Evolutionary conservation across 768 basidiomycete species (phyloP).

Genomic region (Coprinopsis strossmayeri): DNA sequence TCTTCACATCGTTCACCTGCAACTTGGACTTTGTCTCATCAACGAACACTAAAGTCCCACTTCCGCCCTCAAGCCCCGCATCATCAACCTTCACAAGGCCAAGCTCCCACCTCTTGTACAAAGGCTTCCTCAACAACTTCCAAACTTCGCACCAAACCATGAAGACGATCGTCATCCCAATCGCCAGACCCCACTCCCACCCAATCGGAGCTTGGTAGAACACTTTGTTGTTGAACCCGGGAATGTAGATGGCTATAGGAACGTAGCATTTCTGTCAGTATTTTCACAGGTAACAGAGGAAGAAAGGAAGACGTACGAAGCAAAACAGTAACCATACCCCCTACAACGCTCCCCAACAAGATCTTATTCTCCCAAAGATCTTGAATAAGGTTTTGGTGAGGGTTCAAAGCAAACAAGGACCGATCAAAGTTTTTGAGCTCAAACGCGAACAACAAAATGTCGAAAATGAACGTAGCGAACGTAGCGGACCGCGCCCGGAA

Average conservation of each 20-base stretch:
- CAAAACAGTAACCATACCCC: conserved; percentile 30
- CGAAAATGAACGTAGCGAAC: conserved; percentile 32
- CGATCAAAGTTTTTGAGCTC: conserved; percentile 35
- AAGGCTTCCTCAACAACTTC: conserved; percentile 25
- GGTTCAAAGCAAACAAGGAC: conserved; percentile 29
- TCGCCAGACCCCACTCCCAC: conserved; percentile 34
- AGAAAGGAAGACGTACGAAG: conserved; percentile 22
- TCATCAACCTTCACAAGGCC: background rate
- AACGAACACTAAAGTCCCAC: background rate
- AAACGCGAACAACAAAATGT: conserved; percentile 28
- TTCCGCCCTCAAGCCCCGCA: background rate
- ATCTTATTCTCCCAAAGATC: conserved; percentile 30
- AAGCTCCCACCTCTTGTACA: conserved; percentile 23
- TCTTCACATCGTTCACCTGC: no score
- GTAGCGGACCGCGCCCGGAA: conserved; percentile 29
- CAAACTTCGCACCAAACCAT: conserved; percentile 31
- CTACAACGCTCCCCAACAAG: conserved; percentile 27
- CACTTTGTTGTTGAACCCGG: conserved; percentile 28
- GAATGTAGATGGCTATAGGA: conserved; percentile 28
- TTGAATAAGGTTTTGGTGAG: conserved; percentile 25
- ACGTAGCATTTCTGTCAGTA: no score
- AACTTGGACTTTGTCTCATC: background rate
- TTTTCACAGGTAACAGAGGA: background rate
- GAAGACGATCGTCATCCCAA: conserved; percentile 30
- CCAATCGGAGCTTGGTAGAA: conserved; percentile 31